Conservation (phyloP, 2,329 filamentous ascomycete species). For the Metarhizium rileyi region DNA sequence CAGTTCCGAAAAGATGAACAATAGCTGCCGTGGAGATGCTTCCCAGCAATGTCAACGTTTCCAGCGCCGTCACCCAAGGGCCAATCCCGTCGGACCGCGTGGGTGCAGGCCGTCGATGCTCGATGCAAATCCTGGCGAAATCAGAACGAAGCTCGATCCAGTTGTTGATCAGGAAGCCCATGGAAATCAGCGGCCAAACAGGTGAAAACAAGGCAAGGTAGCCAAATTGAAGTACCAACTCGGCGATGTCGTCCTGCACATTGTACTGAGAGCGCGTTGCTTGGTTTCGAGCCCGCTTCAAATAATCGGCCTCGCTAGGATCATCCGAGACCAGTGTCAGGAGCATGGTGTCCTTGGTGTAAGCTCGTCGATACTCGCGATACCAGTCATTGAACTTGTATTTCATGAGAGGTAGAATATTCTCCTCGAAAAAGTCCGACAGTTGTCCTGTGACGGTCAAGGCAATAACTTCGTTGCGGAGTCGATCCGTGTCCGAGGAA, state of each 20-base stretch:
- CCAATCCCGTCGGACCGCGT: conserved; percentile 64
- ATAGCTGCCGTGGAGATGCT: conserved; percentile 63
- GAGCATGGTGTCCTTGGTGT: conserved; percentile 32
- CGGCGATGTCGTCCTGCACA: conserved; percentile 61
- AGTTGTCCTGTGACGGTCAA: conserved; percentile 65
- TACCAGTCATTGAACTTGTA: conserved; percentile 42
- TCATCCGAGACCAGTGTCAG: conserved; percentile 43
- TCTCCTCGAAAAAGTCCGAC: conserved; percentile 62
- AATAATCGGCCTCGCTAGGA: conserved; percentile 53
- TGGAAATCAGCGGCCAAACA: conserved; percentile 64
- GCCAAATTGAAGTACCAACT: conserved; percentile 66
- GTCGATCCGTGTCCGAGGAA: conserved; percentile 52
- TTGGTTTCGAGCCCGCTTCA: conserved; percentile 55
- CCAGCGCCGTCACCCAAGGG: conserved; percentile 59
- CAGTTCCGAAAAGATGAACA: conserved; percentile 59
- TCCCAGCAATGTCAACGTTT: conserved; percentile 62
- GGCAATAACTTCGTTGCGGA: conserved; percentile 66
- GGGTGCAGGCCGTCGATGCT: conserved; percentile 62
- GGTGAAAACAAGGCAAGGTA: conserved; percentile 65
- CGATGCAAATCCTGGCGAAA: conserved; percentile 65
- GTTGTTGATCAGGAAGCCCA: conserved; percentile 67
- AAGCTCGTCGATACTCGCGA: conserved; percentile 25
- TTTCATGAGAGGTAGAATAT: conserved; percentile 60
- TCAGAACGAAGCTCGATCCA: conserved; percentile 70
- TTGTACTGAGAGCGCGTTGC: conserved; percentile 60